Conservation (phyloP, 169 alveolate species). For the Cryptosporidium ubiquitum region DNA sequence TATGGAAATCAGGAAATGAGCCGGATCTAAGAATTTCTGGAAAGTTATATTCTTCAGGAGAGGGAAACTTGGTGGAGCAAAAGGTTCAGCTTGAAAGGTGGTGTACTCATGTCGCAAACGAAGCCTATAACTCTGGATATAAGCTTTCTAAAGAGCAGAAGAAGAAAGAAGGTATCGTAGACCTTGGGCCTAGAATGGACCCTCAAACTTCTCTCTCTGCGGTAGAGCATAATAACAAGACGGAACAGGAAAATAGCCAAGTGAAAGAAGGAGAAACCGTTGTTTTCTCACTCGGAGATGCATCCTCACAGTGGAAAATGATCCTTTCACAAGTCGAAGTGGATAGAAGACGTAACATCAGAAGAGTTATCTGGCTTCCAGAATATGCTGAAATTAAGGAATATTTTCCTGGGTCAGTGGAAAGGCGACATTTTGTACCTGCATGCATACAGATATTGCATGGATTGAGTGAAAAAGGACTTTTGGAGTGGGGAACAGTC, state of each 20-base stretch:
- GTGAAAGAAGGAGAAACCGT: background rate
- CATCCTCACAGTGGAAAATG: conserved; percentile 56
- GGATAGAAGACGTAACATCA: conserved; percentile 27
- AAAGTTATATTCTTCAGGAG: conserved; percentile 20
- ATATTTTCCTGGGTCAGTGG: conserved; percentile 55
- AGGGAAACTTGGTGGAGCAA: background rate
- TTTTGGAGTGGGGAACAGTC: conserved; percentile 66
- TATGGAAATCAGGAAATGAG: conserved; percentile 56
- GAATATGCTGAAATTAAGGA: conserved; percentile 45
- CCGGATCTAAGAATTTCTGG: conserved; percentile 47
- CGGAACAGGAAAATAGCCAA: background rate
- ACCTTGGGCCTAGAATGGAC: conserved; percentile 48
- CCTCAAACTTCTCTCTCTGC: conserved; percentile 57
- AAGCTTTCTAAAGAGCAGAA: conserved; percentile 34
- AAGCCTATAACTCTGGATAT: conserved; percentile 35
- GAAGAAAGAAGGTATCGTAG: conserved; percentile 8
- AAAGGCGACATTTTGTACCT: conserved; percentile 45
- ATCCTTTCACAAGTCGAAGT: conserved; percentile 48
- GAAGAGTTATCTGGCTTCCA: conserved; percentile 67
- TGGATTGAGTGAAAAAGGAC: conserved; percentile 15
- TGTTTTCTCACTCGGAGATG: conserved; percentile 41
- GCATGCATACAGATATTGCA: conserved; percentile 40
- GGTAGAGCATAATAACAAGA: conserved; percentile 14
- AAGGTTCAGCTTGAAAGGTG: conserved; percentile 54
- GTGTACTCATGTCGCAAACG: conserved; percentile 71